Evolutionary conservation across 805 yeast species (phyloP), one percentile per base, ranked within the genome.

Genomic region (Yarrowia yakushimensis): DNA sequence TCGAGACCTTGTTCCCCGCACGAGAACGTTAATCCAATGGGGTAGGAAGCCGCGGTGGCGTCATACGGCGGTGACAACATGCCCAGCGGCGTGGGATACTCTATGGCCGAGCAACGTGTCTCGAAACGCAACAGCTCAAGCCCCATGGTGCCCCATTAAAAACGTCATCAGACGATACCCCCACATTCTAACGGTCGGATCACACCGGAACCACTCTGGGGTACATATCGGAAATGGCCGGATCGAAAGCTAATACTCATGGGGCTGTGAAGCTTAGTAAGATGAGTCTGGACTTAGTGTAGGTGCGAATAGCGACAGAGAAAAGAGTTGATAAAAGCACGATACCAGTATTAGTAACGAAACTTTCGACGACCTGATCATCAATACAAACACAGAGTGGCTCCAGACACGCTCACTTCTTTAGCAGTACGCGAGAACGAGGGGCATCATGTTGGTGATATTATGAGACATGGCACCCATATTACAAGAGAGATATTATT

Each of bases 161-260:
- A 1, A 20, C 13, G 28, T n/a, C n/a, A 15, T 13, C 20, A n/a
- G 23, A 7, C 31, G 11, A 4, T 25, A 15, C 42, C 43, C 45
- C 43, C 59, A 34, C 43, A 36, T 13, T 36, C 59, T 17, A 52
- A 52, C 59, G 59, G 59, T 52, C 59, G 59, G 59, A 52, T 36
- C 31, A 52, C 25, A 52, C 59, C 59, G 59, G 59, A 48, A 11
- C 28, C 33, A 52, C 28, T 52, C 59, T 25, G 59, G 59, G 59
- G 59, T 52, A 28, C 59, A 52, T 52, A 52, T 52, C 59, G 59
- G 59, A 17, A 36, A 3, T 4, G 5, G 12, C 9, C 59, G 59
- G 59, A 36, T 34, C 59, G 37, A 36, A 43, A 45, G 52, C 13
- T 45, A 18, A 45, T 45, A 25, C 52, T 45, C 33, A 36, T 30